phyloP scores from a whole-genome alignment of 139 green algal genomes.

The Micractinium sp. region DNA sequence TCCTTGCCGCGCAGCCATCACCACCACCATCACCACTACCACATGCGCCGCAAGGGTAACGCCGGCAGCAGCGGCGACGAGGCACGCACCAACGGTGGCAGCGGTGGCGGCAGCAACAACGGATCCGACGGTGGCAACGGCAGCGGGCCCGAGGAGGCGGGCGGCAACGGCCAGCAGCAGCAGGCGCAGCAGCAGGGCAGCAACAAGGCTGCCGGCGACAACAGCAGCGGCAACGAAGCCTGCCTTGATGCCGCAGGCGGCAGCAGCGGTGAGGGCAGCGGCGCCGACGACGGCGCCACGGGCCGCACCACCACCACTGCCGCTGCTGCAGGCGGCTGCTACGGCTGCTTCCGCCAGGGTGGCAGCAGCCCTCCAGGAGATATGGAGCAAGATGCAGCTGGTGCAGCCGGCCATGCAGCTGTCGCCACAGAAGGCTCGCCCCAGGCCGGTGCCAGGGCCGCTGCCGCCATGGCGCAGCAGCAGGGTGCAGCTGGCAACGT shows the following conservation, averaged over 20 bases:
- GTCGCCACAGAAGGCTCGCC: neutral
- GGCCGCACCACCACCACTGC: neutral
- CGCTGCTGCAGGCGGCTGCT: neutral
- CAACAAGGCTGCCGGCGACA: neutral
- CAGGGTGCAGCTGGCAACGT: neutral
- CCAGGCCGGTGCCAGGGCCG: neutral
- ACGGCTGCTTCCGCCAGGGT: neutral
- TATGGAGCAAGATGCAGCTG: neutral
- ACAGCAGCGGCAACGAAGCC: conserved; percentile 8
- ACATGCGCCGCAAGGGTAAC: neutral
- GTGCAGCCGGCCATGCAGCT: neutral
- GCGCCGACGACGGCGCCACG: neutral
- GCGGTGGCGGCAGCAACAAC: conserved; percentile 4
- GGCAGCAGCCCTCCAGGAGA: neutral
- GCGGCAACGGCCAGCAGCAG: neutral
- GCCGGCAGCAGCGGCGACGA: conserved; percentile 6
- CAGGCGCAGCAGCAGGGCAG: neutral
- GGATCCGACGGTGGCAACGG: neutral
- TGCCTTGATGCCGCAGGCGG: neutral
- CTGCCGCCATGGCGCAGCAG: neutral
- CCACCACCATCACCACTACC: neutral
- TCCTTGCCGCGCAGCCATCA: neutral
- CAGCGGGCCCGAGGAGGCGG: neutral
- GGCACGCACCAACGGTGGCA: conserved; percentile 11
- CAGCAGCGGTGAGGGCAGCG: conserved; percentile 32